Percentiles rank a stretch among this genome's conserved stretches.
These are phyloP conservation scores for Coemansia javaensis DNA, from an alignment of 192 early-diverging fungal genomes.

Conservation along the genomic window DNA sequence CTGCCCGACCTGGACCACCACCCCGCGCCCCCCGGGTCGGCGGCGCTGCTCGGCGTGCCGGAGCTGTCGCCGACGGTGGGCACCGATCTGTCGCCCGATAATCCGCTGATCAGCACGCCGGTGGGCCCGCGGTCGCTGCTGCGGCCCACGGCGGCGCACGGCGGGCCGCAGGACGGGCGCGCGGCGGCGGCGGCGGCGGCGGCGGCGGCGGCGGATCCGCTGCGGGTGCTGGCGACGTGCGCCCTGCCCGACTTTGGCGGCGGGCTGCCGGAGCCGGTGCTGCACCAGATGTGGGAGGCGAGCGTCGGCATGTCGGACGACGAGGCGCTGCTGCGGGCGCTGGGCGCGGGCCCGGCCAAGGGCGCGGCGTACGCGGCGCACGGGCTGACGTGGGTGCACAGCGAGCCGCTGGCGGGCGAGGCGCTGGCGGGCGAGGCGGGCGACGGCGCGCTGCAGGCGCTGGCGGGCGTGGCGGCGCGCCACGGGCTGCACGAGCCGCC, in stretches of 20 bases:
- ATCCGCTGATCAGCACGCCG: conserved; percentile 10
- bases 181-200: too few species aligned
- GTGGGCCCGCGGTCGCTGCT: not conserved
- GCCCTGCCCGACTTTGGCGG: conserved; percentile 24
- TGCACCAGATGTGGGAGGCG: conserved; percentile 28
- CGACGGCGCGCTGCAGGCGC: not conserved
- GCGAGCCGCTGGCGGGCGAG: conserved; percentile 6
- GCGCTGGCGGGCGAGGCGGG: not conserved
- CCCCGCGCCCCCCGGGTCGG: too few species aligned
- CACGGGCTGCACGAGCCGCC: conserved; percentile 7
- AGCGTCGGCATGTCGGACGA: conserved; percentile 4
- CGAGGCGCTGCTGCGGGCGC: too few species aligned
- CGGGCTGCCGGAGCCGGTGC: conserved; percentile 20
- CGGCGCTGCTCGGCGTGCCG: conserved; percentile 16
- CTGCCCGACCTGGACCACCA: too few species aligned
- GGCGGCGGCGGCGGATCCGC: too few species aligned
- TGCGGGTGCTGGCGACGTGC: conserved; percentile 22
- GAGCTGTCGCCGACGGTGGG: conserved; percentile 9
- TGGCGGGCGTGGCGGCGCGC: conserved; percentile 9
- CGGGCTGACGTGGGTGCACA: conserved; percentile 2
- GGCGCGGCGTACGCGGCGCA: not conserved
- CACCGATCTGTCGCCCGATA: conserved; percentile 13
- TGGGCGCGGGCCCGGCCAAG: not conserved
- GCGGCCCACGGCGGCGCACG: not conserved
- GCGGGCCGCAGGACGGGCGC: not conserved